A percentile compares a stretch with the other conserved stretches of the same genome.
phyloP scores from a whole-genome alignment of 805 yeast genomes.

The Ogataea nonfermentans region DNA sequence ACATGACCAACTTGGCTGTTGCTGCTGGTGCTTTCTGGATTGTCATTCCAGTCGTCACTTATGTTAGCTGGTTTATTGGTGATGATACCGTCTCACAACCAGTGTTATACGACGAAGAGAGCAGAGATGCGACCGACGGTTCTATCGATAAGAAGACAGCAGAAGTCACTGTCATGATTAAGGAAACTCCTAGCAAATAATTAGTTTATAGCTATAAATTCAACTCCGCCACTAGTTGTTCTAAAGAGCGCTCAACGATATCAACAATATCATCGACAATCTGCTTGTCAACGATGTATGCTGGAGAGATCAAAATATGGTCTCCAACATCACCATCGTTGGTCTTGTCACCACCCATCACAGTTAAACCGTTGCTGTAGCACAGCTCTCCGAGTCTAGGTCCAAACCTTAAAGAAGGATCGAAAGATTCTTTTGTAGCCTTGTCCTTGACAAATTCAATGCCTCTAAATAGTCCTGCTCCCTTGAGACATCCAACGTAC shows the following conservation, averaged over 20 bases:
- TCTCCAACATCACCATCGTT: conserved; percentile 43
- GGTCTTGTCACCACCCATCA: conserved; percentile 41
- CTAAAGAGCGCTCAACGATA: conserved; percentile 13
- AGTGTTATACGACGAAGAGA: background rate
- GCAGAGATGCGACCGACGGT: no score
- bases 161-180: no score
- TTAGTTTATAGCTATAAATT: no score
- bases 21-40: conserved; percentile 25
- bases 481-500: conserved; percentile 47
- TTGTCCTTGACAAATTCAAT: conserved; percentile 47
- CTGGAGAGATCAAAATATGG: conserved; percentile 46
- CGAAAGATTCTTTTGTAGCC: conserved; percentile 43
- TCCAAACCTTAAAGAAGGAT: conserved; percentile 30
- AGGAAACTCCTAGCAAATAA: no score
- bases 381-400: conserved; percentile 35
- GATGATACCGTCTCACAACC: background rate
- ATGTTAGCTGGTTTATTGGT: conserved; percentile 1
- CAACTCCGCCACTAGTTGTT: conserved; percentile 7
- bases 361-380: conserved; percentile 40
- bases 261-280: conserved; percentile 32
- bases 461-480: conserved; percentile 51
- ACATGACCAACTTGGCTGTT: conserved; percentile 28
- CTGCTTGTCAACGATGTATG: conserved; percentile 39
- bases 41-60: conserved; percentile 2
- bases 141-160: no score